Evolutionary conservation across 805 yeast genomes (phyloP), one percentile per base, ranked within the genome.

Genomic region (Ogataea sp.): DNA sequence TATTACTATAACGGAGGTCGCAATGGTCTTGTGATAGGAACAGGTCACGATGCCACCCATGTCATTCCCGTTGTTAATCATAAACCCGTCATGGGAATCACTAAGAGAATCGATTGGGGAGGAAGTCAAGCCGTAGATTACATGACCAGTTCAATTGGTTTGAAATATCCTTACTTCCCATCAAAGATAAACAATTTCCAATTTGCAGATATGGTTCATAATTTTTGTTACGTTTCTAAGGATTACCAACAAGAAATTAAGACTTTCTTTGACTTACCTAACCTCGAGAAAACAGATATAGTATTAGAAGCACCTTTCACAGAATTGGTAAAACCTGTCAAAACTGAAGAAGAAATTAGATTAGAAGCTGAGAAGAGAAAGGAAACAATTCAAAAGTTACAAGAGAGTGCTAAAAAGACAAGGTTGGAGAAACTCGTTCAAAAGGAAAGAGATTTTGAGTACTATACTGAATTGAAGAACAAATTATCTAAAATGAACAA

Each of bases 81-180:
- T 0, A 64, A 65, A 39, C 89, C 94, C 0, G 47, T 79, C 2
- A 57, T 86, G 39, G 63, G 72, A 21, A 81, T 80, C 42, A 66
- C 88, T 8, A 88, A 87, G 52, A 68, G 97, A 52, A 75, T 93
- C 29, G 87, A 86, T 54, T 86, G 93, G 86, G 97, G 97, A 43
- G 97, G 96, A 10, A 74, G 75, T 44, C 83, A 75, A 33, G 72
- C 89, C 1, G 74, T 71, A 24, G 75, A 71, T 30, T 89, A 71
- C 49, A 56, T 93, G 53, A 72, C 70, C 41, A 72, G 68, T 47
- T 69, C 82, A 27, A 61, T 93, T 36, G 70, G 78, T 2, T 66
- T 93, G 52, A 93, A 93, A 57, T 93, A 93, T 59, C 97, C 98
- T 1, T 82, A 78, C 49, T 93, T 89, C 58, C 97, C 98, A 5